phyloP scores from a whole-genome alignment of 371 early-diverging fungal species.

The Thermomucor indicae-seudaticae region DNA sequence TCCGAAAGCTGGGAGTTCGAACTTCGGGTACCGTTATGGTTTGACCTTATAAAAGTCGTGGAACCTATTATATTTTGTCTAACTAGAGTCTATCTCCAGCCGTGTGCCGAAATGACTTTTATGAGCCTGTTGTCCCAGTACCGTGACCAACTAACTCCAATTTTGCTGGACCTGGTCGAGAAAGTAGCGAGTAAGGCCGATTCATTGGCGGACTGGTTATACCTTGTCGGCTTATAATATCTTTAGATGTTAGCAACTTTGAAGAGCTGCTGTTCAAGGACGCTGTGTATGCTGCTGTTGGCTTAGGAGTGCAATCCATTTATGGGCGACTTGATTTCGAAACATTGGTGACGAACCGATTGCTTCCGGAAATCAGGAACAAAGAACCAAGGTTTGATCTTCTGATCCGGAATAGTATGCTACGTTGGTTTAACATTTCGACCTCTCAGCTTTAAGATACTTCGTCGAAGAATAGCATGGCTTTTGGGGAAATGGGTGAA shows the following conservation, averaged over 20 bases:
- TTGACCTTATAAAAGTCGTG: conserved; percentile 4
- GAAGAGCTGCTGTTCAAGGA: conserved; percentile 71
- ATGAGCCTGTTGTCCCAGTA: conserved; percentile 70
- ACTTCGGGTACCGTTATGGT: too few species aligned
- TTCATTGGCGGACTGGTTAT: neutral
- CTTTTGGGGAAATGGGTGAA: conserved; percentile 84
- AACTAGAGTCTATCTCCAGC: conserved; percentile 28
- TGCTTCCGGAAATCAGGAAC: conserved; percentile 52
- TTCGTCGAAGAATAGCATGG: conserved; percentile 79
- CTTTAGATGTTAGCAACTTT: conserved; percentile 36
- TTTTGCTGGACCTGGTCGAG: conserved; percentile 58
- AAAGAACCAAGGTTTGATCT: conserved; percentile 39
- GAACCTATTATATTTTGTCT: neutral
- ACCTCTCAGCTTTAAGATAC: conserved; percentile 45
- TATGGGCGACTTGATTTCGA: conserved; percentile 83
- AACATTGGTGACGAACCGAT: conserved; percentile 58
- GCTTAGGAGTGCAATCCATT: conserved; percentile 80
- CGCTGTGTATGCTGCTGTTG: conserved; percentile 79
- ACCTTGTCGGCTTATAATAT: neutral
- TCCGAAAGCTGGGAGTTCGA: conserved; percentile 87
- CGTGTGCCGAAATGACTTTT: conserved; percentile 83
- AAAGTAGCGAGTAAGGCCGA: conserved; percentile 52
- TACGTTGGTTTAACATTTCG: neutral
- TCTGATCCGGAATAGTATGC: neutral
- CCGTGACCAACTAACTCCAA: conserved; percentile 60